Base-by-base conservation (phyloP, 2,329 filamentous ascomycete species). In the Calycina herbarum region DNA sequence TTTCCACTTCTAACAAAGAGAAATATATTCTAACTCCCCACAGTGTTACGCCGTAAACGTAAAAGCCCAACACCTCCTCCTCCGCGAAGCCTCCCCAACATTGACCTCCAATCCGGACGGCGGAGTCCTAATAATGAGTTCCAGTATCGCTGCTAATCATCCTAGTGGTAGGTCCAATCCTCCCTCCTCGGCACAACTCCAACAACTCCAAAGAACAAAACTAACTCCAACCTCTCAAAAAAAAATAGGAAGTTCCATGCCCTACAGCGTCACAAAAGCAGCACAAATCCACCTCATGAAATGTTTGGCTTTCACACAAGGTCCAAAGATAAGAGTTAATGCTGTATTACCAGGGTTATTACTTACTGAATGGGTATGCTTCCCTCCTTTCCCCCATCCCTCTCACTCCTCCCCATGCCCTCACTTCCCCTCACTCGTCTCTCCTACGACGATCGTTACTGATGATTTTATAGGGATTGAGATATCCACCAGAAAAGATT, bases 251-350 rank as follows among this genome's bases (percentile, higher is more conserved):
- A 24, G 48, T 54, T 54, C 48, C 20, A 54, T 54, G 48, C 48
- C 92, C 2, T 95, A 95, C 73, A 82, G 87, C 0, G 89, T 94
- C 24, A 91, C 90, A 40, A 95, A 95, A 75, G 85, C 91, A 0
- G 92, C 92, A 11, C 86, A 89, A 65, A 78, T 88, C 42, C 86
- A 88, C 72, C 79, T 89, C 2, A 79, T 81, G n/a, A 86, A 85
- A 69, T 80, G 79, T 7, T 77, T 88, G 35, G 85, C 85, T 0
- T 73, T 79, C 3, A 83, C 85, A 65, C 81, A 81, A 17, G 82
- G 81, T 0, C 85, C 85, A 0, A 81, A 80, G 56, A 83, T 89
- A 29, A 74, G 85, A n/a, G 85, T 87, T 5, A 89, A 89, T 68
- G 81, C 78, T 54, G 83, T 88, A 0, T 83, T 81, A 4, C 85